Evolutionary conservation across 1,284 basidiomycete species (phyloP), one percentile per base, ranked within the genome.

Genomic region (Moesziomyces sp.): DNA sequence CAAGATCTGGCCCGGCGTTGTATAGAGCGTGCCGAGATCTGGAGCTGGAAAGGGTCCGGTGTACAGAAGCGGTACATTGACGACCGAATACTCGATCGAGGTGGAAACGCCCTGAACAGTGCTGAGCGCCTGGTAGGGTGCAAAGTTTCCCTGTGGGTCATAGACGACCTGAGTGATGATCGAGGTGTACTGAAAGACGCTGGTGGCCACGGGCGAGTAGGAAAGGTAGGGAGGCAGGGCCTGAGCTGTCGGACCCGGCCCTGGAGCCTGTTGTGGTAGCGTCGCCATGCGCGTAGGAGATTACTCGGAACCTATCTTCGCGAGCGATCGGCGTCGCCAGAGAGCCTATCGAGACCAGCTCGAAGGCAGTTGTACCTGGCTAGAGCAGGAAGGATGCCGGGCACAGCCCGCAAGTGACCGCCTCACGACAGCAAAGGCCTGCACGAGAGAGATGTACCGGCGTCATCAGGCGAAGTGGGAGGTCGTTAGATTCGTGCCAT

Each of bases 191-290:
- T 45, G 46, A 5, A 65, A 28, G 23, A 58, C 48, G 24, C 44
- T 45, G 24, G 77, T 78, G 7, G 61, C 64, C 19, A 47, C 55
- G 0, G 77, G 48, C 23, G 75, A 76, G 62, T 80, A 80, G n/a
- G 78, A 77, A 28, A 78, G 71, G 42, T 72, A 80, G 13, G 69
- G 67, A 44, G 78, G 77, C 44, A 80, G 66, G 38, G 63, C 61
- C 58, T 78, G 77, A 58, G 58, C 78, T 11, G 78, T 80, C 19
- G 77, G 69, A 19, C 70, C 69, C 30, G 78, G 78, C 52, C 78
- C 76, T 52, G 76, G 70, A 52, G 56, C 65, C 58, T 78, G 76
- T 46, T 63, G 61, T 8, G 76, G 76, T 0, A 77, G 49, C 2
- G 70, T 74, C 18, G 70, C 70, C 70, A 74, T 74, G 43, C 54